Base-by-base conservation (phyloP, 2,329 filamentous ascomycete species). In the Epicoccum sorghinum region DNA sequence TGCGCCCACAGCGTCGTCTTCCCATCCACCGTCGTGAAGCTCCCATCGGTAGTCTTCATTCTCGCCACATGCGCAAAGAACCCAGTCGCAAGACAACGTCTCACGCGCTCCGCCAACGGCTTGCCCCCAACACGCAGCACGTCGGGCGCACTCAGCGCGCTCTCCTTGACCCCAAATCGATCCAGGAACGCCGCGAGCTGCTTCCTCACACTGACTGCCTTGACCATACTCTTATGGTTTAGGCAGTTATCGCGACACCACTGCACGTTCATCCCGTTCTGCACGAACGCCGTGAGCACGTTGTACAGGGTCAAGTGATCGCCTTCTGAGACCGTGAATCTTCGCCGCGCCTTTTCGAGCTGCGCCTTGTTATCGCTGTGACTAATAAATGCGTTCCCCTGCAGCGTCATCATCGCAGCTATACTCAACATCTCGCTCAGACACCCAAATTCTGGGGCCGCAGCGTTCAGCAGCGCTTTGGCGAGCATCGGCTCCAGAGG, bases 401-500 rank as follows among this genome's bases (percentile, higher is more conserved):
- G 90, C 0, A 96, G 79, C 58, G 88, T 95, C 30, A 91, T 90
- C 93, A 99, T 98, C 13, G 95, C 93, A 5, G 93, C 91, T 60
- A 98, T 96, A 2, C 88, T 91, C 24, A 98, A 82, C 47, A 98
- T 89, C 74, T 97, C 93, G 69, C 86, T 88, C 10, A 96, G 77
- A 63, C 93, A 97, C 33, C 82, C 82, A 75, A 96, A 96, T 0
- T 83, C 80, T 2, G 62, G 56, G 22, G 49, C 48, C 4, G 85
- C 78, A 0, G 93, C 89, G 14, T 87, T 85, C 7, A 98, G 84
- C 4, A 97, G 80, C 0, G 89, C 90, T 76, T 93, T 96, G 6
- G 89, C 91, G 84, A 97, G 95, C 91, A 97, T 97, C 0, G 95
- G 95, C 64, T 96, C 91, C 7, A 98, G 85, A 0, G 93, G 89